Percentiles rank a stretch among this genome's conserved stretches.
These are phyloP conservation scores for Ramaria rubella DNA, from an alignment of 768 basidiomycete genomes.

Conservation along the genomic window DNA sequence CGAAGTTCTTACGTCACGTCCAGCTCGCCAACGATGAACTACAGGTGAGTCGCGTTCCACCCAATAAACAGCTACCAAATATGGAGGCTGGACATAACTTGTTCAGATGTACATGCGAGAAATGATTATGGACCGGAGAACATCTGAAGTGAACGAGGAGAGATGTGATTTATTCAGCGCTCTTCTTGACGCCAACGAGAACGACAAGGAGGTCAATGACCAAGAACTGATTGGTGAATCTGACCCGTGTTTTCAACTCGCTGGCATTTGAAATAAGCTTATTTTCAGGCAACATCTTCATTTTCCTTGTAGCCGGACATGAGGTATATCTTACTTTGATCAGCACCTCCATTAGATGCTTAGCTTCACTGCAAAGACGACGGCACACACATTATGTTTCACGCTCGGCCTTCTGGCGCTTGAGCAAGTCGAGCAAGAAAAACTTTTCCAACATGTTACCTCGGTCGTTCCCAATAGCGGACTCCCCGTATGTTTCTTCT, in stretches of 20 bases:
- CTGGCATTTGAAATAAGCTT: background rate
- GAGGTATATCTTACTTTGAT: slow-evolving; percentile 4
- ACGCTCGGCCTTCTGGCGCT: slow-evolving; percentile 20
- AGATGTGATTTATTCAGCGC: slow-evolving; percentile 47
- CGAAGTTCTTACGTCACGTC: slow-evolving; percentile 25
- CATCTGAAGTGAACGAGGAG: slow-evolving; percentile 22
- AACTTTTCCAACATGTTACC: slow-evolving; percentile 10
- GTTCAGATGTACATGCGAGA: slow-evolving; percentile 38
- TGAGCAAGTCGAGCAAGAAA: slow-evolving; percentile 18
- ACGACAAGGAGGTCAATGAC: slow-evolving; percentile 27
- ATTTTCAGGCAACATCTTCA: slow-evolving; percentile 10
- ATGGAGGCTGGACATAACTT: background rate
- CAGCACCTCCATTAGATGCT: background rate
- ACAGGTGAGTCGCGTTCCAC: slow-evolving; percentile 13
- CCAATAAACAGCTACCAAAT: no score
- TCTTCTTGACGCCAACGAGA: slow-evolving; percentile 45
- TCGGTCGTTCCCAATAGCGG: background rate
- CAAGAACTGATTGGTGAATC: slow-evolving; percentile 34
- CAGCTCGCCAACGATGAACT: slow-evolving; percentile 23
- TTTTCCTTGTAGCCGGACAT: slow-evolving; percentile 22
- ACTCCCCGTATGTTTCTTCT: background rate
- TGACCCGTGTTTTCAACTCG: no score
- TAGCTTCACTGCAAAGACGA: slow-evolving; percentile 12
- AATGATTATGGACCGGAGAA: slow-evolving; percentile 43
- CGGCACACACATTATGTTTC: slow-evolving; percentile 19